Base-by-base conservation (phyloP, 805 yeast genomes). In the Wickerhamiella alocasiicola region DNA sequence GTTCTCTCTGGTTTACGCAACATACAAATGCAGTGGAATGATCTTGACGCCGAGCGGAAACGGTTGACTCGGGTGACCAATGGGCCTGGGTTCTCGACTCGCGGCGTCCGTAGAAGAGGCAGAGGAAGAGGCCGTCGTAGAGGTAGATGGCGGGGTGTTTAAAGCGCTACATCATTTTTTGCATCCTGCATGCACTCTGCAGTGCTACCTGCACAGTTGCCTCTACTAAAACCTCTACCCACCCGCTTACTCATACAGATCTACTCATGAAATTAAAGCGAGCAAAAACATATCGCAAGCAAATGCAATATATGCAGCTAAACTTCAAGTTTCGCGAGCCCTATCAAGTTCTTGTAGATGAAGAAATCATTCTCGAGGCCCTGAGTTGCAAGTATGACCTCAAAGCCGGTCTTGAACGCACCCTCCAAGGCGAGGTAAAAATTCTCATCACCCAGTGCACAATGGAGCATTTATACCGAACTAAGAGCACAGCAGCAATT, bases 371-470 rank as follows among this genome's bases (percentile, higher is more conserved):
- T 4, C 59, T 74, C 25, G 76, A 72, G 31, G 75, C 84, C 31
- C 72, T 71, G 45, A 68, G 71, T 44, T 70, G 82, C 12, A 77
- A 78, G 42, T 83, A 72, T 57, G 85, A 88, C 58, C 61, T 91
- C n/a, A 67, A 65, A n/a, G 81, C 81, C 54, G 94, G 91, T 9
- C 64, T 91, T 24, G 66, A 74, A 43, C 66, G 91, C 46, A 83
- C 95, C 0, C 63, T 88, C 11, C 97, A 88, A 57, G 82, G 77
- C 9, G 87, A 81, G 51, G 73, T 77, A 23, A 91, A 88, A 54
- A 81, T 83, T 41, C 59, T 91, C 93, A 81, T 91, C 41, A 84
- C 98, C 2, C 97, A 91, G 59, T 91, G 98, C 57, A 81, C 94
- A 52, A 83, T 91, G 70, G 84, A 84, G 55, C 79, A 81, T 15